These are phyloP conservation scores for Camellia lanceoleosa DNA, from an alignment of 148 eudicot genomes.

Conservation along the genomic window DNA sequence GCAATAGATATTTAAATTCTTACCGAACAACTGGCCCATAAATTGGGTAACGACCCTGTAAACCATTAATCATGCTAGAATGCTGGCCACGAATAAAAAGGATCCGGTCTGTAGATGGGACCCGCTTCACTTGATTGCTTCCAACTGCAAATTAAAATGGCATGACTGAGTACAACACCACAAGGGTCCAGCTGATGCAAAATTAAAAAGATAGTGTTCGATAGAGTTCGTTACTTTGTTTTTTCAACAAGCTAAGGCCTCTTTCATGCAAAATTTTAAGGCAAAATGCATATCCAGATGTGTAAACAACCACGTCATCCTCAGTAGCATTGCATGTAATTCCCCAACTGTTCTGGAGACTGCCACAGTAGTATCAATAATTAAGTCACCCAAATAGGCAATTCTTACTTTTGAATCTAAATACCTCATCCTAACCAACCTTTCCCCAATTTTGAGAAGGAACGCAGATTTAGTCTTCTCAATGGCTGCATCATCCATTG, in stretches of 20 bases:
- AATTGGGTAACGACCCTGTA: conserved; percentile 76
- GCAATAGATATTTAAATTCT: neutral
- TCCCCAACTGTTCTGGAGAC: conserved; percentile 60
- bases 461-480: conserved; percentile 95
- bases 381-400: neutral
- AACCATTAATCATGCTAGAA: conserved; percentile 91
- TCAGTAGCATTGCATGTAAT: conserved; percentile 67
- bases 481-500: conserved; percentile 79
- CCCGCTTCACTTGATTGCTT: conserved; percentile 56
- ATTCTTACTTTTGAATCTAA: conserved; percentile 8
- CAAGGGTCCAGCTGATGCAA: conserved; percentile 11
- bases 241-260: conserved; percentile 60
- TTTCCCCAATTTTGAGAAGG: conserved; percentile 84
- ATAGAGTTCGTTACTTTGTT: conserved; percentile 44
- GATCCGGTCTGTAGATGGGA: conserved; percentile 59
- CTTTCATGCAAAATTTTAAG: conserved; percentile 90
- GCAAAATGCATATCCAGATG: conserved; percentile 91
- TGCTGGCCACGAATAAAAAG: conserved; percentile 72
- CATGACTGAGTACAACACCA: conserved; percentile 8
- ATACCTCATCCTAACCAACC: conserved; percentile 40
- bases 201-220: neutral
- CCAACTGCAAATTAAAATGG: conserved; percentile 28
- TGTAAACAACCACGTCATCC: conserved; percentile 70
- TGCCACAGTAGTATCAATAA: conserved; percentile 30
- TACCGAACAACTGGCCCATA: conserved; percentile 86